Evolutionary conservation across 2,329 filamentous ascomycete genomes (phyloP), one percentile per base, ranked within the genome.

Genomic region (Biscogniauxia marginata): DNA sequence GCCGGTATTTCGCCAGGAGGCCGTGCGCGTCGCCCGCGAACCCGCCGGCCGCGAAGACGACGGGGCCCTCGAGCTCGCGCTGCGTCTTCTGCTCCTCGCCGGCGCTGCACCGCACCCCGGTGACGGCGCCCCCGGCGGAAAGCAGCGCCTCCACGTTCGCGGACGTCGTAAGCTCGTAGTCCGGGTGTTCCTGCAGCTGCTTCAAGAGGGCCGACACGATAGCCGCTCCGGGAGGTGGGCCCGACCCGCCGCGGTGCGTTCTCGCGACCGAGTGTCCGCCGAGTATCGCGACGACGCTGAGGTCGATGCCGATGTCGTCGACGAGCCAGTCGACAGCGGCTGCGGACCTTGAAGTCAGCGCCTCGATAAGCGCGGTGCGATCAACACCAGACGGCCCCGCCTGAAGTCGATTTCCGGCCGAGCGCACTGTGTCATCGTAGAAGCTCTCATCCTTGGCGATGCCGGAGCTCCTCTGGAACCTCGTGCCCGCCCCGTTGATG

Each of bases 1-100:
- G 84, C 0, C 84, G 76, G 67, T 87, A 81, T 46, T 75, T 67
- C 1, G 79, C 77, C 1, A 88, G 68, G 43, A 87, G 65, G 0
- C 85, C 85, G 20, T 77, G 68, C 2, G 82, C 77, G 65, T 88
- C 85, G 9, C 85, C 85, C 0, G 78, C 84, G 56, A 88, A 88
- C 0, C 85, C 85, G 6, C 85, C 85, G 0, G 76, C 76, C 0
- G 85, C 79, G 55, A 88, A 85, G 4, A 88, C 74, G 0, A 88
- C 83, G 0, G 82, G 79, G 0, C 83, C 83, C 1, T 71, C 66
- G 1, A 84, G 65, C 9, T 71, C 71, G 13, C 53, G 70, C 59
- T 1, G n/a, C 7, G n/a, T 49, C 18, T 30, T 49, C 20, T 25
- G 4, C 45, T 57, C 43, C 2, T 70, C 73, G 2, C 73, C 72